A percentile compares a stretch with the other conserved stretches of the same genome.
Conservation (phyloP, 345 rosid genomes). For the Euphorbia lathyris region DNA sequence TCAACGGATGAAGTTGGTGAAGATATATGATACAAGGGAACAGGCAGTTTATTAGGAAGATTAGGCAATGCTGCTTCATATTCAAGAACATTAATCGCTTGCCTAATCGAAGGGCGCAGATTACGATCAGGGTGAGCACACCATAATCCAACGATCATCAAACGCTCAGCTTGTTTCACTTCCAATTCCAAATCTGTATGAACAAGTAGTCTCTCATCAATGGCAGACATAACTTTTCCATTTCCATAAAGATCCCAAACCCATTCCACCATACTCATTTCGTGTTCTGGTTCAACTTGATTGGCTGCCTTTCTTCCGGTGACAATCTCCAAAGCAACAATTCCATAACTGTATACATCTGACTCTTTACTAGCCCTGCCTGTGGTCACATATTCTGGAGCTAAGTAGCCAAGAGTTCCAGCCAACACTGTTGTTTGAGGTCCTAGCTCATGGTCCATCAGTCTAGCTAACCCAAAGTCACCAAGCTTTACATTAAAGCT, state of each 20-base stretch:
- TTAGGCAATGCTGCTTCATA: conserved; percentile 40
- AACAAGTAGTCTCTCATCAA: conserved; percentile 39
- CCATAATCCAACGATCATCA: conserved; percentile 54
- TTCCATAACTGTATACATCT: conserved; percentile 18
- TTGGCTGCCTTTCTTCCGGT: conserved; percentile 32
- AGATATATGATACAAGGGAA: conserved; percentile 29
- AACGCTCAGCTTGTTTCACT: conserved; percentile 31
- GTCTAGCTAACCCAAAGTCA: conserved; percentile 58
- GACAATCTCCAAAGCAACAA: conserved; percentile 16
- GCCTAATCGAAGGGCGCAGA: conserved; percentile 47
- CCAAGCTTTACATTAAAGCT: conserved; percentile 56
- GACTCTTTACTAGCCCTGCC: conserved; percentile 43
- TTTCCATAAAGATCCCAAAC: conserved; percentile 46
- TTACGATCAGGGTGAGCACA: conserved; percentile 54
- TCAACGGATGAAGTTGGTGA: conserved; percentile 26
- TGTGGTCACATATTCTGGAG: conserved; percentile 50
- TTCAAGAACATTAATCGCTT: conserved; percentile 48
- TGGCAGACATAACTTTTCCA: conserved; percentile 23
- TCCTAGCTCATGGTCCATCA: conserved; percentile 14
- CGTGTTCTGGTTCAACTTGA: conserved; percentile 17
- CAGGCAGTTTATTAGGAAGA: conserved; percentile 44
- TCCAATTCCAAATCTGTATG: conserved; percentile 39
- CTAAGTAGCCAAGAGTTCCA: conserved; percentile 51
- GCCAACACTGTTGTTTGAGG: conserved; percentile 45
- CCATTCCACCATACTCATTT: conserved; percentile 45